Percentiles rank a stretch among this genome's conserved stretches.
Conservation (phyloP, 495 filamentous ascomycete species). For the Aspergillus nanangensis region DNA sequence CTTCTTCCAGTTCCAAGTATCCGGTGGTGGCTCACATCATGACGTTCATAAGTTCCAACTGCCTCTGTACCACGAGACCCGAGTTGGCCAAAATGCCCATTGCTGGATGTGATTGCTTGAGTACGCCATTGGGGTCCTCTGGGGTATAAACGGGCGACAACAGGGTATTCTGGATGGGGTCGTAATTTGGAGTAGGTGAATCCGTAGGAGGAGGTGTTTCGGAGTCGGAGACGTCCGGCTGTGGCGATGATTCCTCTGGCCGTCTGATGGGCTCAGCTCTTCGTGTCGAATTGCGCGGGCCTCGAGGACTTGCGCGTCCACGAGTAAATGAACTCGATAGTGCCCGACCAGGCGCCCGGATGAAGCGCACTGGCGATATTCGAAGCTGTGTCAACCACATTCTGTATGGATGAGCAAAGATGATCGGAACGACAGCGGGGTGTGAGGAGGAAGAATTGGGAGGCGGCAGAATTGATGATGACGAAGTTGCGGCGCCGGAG, state of each 20-base stretch:
- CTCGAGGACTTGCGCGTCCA: slow-evolving; percentile 20
- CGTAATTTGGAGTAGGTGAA: slow-evolving; percentile 20
- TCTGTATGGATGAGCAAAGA: neutral
- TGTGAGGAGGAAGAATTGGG: too few relatives aligned
- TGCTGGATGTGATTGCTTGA: slow-evolving; percentile 59
- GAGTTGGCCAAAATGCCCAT: slow-evolving; percentile 56
- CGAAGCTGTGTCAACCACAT: slow-evolving; percentile 33
- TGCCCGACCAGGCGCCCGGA: slow-evolving; percentile 21
- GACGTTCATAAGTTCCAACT: slow-evolving; percentile 68
- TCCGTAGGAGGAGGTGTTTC: slow-evolving; percentile 10
- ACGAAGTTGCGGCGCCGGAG: slow-evolving; percentile 24
- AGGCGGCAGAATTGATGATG: too few relatives aligned
- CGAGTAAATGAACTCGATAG: slow-evolving; percentile 27
- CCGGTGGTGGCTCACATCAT: slow-evolving; percentile 58
- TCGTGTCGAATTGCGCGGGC: slow-evolving; percentile 29
- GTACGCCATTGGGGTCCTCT: slow-evolving; percentile 57
- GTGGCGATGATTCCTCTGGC: slow-evolving; percentile 5
- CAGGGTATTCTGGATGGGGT: slow-evolving; percentile 43
- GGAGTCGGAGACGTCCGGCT: slow-evolving; percentile 5
- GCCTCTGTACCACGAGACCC: slow-evolving; percentile 59
- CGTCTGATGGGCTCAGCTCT: slow-evolving; percentile 20
- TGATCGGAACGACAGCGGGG: too few relatives aligned
- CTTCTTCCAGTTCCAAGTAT: too few relatives aligned
- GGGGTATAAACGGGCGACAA: slow-evolving; percentile 55
- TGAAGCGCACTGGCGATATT: slow-evolving; percentile 15